These are phyloP conservation scores for Pythium aquatile DNA, from an alignment of 352 stramenopile species.

Conservation along the genomic window DNA sequence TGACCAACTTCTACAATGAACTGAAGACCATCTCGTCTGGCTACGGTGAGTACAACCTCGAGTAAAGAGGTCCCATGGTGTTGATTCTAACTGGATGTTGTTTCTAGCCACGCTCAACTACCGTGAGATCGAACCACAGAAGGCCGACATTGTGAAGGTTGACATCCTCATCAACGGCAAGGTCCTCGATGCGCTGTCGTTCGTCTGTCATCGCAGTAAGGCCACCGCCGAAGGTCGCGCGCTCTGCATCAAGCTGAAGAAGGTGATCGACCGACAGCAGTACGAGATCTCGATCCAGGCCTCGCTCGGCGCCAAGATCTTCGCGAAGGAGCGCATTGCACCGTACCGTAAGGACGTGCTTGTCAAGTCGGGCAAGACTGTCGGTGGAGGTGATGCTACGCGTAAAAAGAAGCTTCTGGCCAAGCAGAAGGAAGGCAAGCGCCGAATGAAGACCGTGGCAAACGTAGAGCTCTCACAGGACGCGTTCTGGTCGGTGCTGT, in stretches of 20 bases:
- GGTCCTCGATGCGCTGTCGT: conserved; percentile 95
- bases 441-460: conserved; percentile 94
- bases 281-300: conserved; percentile 99
- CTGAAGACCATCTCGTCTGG: conserved; percentile 96
- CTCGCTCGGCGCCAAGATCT: conserved; percentile 93
- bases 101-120: conserved; percentile 91
- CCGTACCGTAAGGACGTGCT: conserved; percentile 97
- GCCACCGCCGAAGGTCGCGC: conserved; percentile 75
- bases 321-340: conserved; percentile 96
- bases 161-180: conserved; percentile 95
- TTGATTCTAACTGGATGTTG: neutral
- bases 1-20: conserved; percentile 99
- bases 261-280: conserved; percentile 96
- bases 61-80: too few species aligned
- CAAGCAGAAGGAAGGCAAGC: conserved; percentile 99
- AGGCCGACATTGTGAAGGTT: conserved; percentile 94
- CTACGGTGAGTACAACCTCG: conserved; percentile 65
- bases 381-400: conserved; percentile 96
- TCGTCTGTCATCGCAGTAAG: conserved; percentile 93
- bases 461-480: conserved; percentile 97
- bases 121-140: conserved; percentile 85
- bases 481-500: conserved; percentile 98
- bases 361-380: conserved; percentile 94
- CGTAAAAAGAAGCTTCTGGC: conserved; percentile 99
- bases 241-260: conserved; percentile 95